These are phyloP conservation scores for Pseudogymnoascus sp. DNA, from an alignment of 2,329 filamentous ascomycete species.

Conservation along the genomic window DNA sequence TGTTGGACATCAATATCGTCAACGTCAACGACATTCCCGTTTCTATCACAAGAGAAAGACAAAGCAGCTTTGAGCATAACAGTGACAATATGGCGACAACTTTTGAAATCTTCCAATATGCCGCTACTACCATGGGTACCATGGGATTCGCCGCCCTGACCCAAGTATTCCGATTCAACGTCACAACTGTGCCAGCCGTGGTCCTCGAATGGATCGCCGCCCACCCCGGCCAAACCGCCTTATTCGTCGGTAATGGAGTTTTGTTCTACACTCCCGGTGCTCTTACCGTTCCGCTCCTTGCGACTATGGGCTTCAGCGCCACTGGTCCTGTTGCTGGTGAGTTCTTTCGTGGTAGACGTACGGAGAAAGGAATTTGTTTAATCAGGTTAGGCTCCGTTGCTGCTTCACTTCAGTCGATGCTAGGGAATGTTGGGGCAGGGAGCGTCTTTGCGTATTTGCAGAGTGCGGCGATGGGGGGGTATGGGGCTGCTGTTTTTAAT, in stretches of 20 bases:
- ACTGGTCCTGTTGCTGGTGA: constrained; percentile 15
- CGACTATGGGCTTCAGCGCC: constrained; percentile 14
- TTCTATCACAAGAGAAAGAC: not conserved
- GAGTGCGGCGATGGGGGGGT: constrained; percentile 10
- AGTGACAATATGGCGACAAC: not conserved
- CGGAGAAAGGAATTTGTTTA: no score
- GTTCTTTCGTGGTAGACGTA: constrained; percentile 5
- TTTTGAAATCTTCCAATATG: not conserved
- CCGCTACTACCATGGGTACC: not conserved
- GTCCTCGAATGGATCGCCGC: not conserved
- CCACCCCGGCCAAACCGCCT: constrained; percentile 13
- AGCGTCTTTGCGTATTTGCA: constrained; percentile 4
- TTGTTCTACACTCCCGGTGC: constrained; percentile 14
- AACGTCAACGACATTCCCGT: not conserved
- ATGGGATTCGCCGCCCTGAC: not conserved
- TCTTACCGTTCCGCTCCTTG: constrained; percentile 15
- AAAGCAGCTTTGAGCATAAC: not conserved
- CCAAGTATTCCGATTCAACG: not conserved
- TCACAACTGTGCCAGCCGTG: not conserved
- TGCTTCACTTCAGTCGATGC: constrained; percentile 11
- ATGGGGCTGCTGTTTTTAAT: constrained; percentile 7
- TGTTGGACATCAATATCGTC: not conserved
- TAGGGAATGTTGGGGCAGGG: constrained; percentile 13
- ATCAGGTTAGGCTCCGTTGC: constrained; percentile 14
- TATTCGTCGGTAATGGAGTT: constrained; percentile 13